phyloP scores from a whole-genome alignment of 2,329 filamentous ascomycete genomes.

The Aspergillus sergii region DNA sequence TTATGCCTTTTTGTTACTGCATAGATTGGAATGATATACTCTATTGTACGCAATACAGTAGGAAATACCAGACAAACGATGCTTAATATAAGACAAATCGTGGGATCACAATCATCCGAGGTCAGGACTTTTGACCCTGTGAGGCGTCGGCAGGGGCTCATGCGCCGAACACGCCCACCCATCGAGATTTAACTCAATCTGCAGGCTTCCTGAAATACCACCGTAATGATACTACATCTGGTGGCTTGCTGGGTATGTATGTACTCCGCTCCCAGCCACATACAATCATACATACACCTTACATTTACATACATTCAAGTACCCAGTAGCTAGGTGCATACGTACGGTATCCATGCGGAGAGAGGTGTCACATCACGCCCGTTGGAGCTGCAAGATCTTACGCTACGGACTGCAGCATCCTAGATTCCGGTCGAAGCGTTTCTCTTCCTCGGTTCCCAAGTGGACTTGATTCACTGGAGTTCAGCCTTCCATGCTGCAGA shows the following conservation, averaged over 20 bases:
- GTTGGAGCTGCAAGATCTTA: slow-evolving; percentile 10
- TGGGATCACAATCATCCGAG: not conserved
- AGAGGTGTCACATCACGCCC: slow-evolving; percentile 7
- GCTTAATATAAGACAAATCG: not conserved
- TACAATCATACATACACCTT: not conserved
- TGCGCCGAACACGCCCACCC: slow-evolving; percentile 4
- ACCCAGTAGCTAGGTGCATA: not conserved
- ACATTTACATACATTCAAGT: not conserved
- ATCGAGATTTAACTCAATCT: slow-evolving; percentile 13
- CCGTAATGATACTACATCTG: not conserved
- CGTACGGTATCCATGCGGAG: not conserved
- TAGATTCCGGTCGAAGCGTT: slow-evolving; percentile 5
- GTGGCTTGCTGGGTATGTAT: not conserved
- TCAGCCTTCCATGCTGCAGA: slow-evolving; percentile 5
- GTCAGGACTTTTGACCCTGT: slow-evolving; percentile 8
- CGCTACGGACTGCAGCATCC: slow-evolving; percentile 1
- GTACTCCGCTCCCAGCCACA: not conserved
- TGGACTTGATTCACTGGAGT: slow-evolving; percentile 3
- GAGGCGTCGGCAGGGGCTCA: slow-evolving; percentile 8
- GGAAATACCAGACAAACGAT: not conserved
- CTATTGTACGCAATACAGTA: not conserved
- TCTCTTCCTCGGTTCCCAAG: slow-evolving; percentile 4
- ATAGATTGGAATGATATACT: not conserved
- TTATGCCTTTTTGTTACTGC: not conserved
- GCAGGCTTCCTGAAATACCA: slow-evolving; percentile 9